Conservation (phyloP, 1,284 basidiomycete genomes). For the Trametes polyzona region DNA sequence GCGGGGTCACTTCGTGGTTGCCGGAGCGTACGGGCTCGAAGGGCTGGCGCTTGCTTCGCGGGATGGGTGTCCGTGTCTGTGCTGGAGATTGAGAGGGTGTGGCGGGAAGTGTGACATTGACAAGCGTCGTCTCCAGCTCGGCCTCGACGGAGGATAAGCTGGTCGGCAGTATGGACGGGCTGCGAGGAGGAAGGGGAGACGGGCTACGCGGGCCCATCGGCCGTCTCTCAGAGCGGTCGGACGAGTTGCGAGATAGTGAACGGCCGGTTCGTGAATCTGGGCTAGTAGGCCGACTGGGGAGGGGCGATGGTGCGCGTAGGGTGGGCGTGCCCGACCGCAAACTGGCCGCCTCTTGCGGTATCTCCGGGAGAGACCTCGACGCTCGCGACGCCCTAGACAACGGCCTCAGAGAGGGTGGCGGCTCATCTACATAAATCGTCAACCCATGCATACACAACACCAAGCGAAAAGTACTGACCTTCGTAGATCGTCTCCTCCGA, state of each 20-base stretch:
- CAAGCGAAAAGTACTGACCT: slow-evolving; percentile 48
- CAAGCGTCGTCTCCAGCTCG: slow-evolving; percentile 46
- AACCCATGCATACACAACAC: not conserved
- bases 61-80: slow-evolving; percentile 52
- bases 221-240: slow-evolving; percentile 49
- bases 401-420: slow-evolving; percentile 55
- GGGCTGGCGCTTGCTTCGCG: slow-evolving; percentile 69
- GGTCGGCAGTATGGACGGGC: slow-evolving; percentile 24
- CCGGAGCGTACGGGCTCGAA: slow-evolving; percentile 51
- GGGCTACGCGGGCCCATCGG: slow-evolving; percentile 73
- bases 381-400: slow-evolving; percentile 51
- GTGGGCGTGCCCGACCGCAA: slow-evolving; percentile 39
- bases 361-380: slow-evolving; percentile 31
- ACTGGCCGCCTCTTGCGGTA: slow-evolving; percentile 42
- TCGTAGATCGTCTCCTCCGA: slow-evolving; percentile 74
- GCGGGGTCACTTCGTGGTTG: slow-evolving; percentile 52
- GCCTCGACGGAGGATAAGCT: slow-evolving; percentile 46
- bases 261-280: slow-evolving; percentile 39
- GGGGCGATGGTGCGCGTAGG: slow-evolving; percentile 21
- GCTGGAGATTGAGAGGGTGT: slow-evolving; percentile 32
- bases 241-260: slow-evolving; percentile 46
- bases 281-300: slow-evolving; percentile 13
- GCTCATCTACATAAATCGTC: slow-evolving; percentile 53
- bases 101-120: slow-evolving; percentile 35
- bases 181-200: slow-evolving; percentile 59